These are phyloP conservation scores for Botrytis fragariae DNA, from an alignment of 2,329 filamentous ascomycete species.

Conservation along the genomic window DNA sequence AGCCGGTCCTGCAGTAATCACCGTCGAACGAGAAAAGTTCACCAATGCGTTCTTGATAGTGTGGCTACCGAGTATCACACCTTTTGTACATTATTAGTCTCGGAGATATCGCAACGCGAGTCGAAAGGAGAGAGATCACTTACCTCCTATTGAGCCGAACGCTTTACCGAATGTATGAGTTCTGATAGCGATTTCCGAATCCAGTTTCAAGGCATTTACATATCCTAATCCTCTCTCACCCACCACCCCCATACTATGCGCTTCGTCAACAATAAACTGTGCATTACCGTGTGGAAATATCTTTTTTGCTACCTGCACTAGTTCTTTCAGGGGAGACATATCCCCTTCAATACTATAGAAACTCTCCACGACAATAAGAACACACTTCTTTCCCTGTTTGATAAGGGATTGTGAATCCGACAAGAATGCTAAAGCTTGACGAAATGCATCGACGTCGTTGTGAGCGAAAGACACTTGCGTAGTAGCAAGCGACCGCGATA, in stretches of 20 bases:
- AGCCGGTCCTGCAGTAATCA: not conserved
- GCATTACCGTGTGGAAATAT: not conserved
- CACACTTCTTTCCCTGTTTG: not conserved
- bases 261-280: not conserved
- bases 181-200: not conserved
- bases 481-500: not conserved
- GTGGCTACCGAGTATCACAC: not conserved
- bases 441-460: not conserved
- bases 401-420: not conserved
- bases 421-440: not conserved
- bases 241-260: not conserved
- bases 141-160: not conserved
- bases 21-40: not conserved
- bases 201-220: not conserved
- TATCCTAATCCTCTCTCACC: not conserved
- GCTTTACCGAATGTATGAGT: not conserved
- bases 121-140: not conserved
- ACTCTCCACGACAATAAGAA: not conserved
- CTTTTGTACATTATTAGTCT: not conserved
- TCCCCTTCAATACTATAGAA: conserved; percentile 5
- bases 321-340: not conserved
- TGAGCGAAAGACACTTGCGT: not conserved
- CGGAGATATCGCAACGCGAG: not conserved
- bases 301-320: not conserved
- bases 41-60: not conserved